Base-by-base conservation (phyloP, 306 rosid species). In the Quercus wislizeni region DNA sequence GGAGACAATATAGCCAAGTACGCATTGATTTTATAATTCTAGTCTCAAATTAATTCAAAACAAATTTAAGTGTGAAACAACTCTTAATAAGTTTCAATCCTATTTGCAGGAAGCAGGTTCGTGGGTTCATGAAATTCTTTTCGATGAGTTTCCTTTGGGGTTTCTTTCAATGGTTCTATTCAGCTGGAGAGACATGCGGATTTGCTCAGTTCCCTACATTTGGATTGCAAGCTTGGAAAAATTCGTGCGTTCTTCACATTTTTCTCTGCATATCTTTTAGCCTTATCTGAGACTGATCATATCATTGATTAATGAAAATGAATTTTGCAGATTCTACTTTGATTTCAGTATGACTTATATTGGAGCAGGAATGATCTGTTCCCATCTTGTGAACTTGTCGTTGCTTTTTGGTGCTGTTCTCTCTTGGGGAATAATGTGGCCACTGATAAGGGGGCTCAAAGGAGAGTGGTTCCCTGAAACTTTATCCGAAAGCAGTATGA, bases 371-470 rank as follows among this genome's bases (percentile, higher is more conserved):
- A 96, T 96, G 99, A 96, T 96, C 52, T 96, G 99, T 74, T 90
- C 99, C 61, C 97, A 93, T 84, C 91, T 96, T 20, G 99, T 96
- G 69, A 96, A 96, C 85, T 83, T 96, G 71, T 93, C 99, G 0
- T 77, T 96, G 89, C 97, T 93, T 83, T 84, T 96, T 27, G 99
- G 99, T 46, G 98, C 98, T 30, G 86, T 93, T 74, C 74, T 96
- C 86, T 96, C 99, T 27, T 96, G 98, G 98, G 99, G 99, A 71
- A 76, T 93, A 72, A 96, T 96, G 99, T 96, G 99, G 99, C 99
- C 99, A 0, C 80, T 93, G 79, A 93, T 96, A 77, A 81, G 28
- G 68, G 91, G 90, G 46, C 91, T 87, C 57, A 93, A 96, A 86
- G 99, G 99, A 69, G 93, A 96, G 31, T 96, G 99, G 99, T 96